Base-by-base conservation (phyloP, 2,329 filamentous ascomycete species). In the Atkinsonella texensis region DNA sequence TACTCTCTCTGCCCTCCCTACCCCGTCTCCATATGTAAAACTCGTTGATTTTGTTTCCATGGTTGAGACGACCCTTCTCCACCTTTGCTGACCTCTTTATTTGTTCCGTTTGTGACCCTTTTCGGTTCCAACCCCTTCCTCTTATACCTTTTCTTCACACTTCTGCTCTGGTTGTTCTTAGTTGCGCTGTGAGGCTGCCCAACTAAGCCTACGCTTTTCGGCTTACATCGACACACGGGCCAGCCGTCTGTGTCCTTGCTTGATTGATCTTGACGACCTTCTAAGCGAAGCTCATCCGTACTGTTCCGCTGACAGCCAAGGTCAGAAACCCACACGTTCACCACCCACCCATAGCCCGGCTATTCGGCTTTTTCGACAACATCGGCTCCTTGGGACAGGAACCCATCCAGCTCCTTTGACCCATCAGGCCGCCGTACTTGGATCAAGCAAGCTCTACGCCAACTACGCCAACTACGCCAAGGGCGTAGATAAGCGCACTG, bases 1-100 rank as follows among this genome's bases (percentile, higher is more conserved):
- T 48, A 45, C 50, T 48, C 46, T 52, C 46, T 48, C 46, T 52
- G 50, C 45, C 50, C 49, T 51, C 41, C 49, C n/a, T 33, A 11
- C 35, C 44, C 18, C 41, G 28, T 15, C 18, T 10, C 42, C 20
- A 39, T 49, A 49, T 49, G 4, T 33, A 13, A 49, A 28, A 39
- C 47, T 49, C 13, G 35, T 41, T 43, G 15, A 18, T 51, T 33
- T 46, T 43, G 15, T 40, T 51, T 41, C 42, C 43, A 15, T 20
- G 20, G 20, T 32, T 10, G 47, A 39, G 20, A 18, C 23, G n/a
- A 6, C 9, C 38, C 39, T 28, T 48, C 31, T 18, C 45, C 45
- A 38, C 39, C 18, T 33, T 20, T 33, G 20, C 35, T 18, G 11
- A 41, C 23, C 6, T 42, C 45, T 17, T 44, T n/a, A 10, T 45